A percentile compares a stretch with the other conserved stretches of the same genome.
Evolutionary conservation across 768 basidiomycete species (phyloP).

Genomic region (Thelephora ganbajun): DNA sequence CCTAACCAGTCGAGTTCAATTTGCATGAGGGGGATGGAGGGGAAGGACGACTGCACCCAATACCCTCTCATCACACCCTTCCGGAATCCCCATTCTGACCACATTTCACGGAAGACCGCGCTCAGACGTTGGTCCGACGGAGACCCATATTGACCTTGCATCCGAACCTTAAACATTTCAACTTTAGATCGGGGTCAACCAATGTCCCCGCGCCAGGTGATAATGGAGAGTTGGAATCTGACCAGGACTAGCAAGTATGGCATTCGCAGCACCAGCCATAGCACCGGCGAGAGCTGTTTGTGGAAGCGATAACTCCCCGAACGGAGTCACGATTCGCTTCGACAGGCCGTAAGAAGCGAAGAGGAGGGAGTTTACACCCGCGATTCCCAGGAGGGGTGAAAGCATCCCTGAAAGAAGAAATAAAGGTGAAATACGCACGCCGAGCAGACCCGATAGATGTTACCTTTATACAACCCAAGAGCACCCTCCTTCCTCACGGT

Average conservation of each 20-base stretch:
- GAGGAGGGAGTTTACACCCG: slow-evolving; percentile 90
- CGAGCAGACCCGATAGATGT: neutral
- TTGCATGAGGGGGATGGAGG: neutral
- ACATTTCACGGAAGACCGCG: slow-evolving; percentile 68
- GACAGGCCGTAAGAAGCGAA: slow-evolving; percentile 86
- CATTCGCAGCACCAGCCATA: slow-evolving; percentile 87
- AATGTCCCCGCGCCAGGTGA: neutral
- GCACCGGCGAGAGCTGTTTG: slow-evolving; percentile 78
- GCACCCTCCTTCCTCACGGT: slow-evolving; percentile 82
- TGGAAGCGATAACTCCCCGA: slow-evolving; percentile 63
- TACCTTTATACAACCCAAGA: slow-evolving; percentile 91
- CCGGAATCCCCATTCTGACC: slow-evolving; percentile 72
- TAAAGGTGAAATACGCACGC: neutral
- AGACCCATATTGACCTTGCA: slow-evolving; percentile 91
- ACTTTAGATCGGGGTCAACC: slow-evolving; percentile 28
- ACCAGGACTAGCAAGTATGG: slow-evolving; percentile 87
- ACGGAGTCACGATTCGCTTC: slow-evolving; percentile 76
- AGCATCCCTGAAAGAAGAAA: slow-evolving; percentile 54
- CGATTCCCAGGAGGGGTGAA: slow-evolving; percentile 82
- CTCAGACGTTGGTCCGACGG: slow-evolving; percentile 67
- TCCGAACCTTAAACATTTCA: slow-evolving; percentile 97
- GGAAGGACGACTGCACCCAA: slow-evolving; percentile 44
- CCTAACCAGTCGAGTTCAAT: slow-evolving; percentile 25
- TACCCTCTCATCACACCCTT: slow-evolving; percentile 93
- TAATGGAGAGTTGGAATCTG: slow-evolving; percentile 5